phyloP scores from a whole-genome alignment of 2,329 filamentous ascomycete species.

The Xylaria sp. region DNA sequence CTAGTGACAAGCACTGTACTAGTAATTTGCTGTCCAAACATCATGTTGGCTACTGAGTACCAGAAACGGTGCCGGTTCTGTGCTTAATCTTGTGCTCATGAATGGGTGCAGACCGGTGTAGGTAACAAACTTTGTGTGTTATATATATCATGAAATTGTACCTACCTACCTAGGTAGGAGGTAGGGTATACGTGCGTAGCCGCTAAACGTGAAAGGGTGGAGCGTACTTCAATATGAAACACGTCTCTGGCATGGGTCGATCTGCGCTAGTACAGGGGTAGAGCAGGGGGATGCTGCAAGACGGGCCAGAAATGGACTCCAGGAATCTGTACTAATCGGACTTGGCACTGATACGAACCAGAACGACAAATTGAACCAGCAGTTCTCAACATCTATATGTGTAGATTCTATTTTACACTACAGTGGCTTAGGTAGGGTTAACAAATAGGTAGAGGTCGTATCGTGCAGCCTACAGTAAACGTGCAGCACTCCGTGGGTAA shows the following conservation, averaged over 20 bases:
- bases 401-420: background rate
- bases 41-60: too few relatives aligned
- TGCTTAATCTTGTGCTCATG: too few relatives aligned
- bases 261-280: conserved; percentile 19
- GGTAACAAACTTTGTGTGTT: too few relatives aligned
- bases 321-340: background rate
- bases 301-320: background rate
- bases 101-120: too few relatives aligned
- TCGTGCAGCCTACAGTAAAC: too few relatives aligned
- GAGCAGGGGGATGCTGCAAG: conserved; percentile 11
- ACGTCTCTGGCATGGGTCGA: conserved; percentile 40
- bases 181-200: conserved; percentile 31
- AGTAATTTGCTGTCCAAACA: too few relatives aligned
- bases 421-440: background rate
- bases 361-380: background rate
- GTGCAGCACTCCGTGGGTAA: background rate
- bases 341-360: background rate
- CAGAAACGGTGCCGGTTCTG: too few relatives aligned
- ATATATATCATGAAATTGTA: too few relatives aligned
- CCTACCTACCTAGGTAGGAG: background rate
- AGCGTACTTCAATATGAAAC: conserved; percentile 46
- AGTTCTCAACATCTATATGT: background rate
- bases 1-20: too few relatives aligned
- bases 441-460: too few relatives aligned
- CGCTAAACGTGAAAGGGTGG: conserved; percentile 39